Base-by-base conservation (phyloP, 306 rosid species). In the Argentina anserina region DNA sequence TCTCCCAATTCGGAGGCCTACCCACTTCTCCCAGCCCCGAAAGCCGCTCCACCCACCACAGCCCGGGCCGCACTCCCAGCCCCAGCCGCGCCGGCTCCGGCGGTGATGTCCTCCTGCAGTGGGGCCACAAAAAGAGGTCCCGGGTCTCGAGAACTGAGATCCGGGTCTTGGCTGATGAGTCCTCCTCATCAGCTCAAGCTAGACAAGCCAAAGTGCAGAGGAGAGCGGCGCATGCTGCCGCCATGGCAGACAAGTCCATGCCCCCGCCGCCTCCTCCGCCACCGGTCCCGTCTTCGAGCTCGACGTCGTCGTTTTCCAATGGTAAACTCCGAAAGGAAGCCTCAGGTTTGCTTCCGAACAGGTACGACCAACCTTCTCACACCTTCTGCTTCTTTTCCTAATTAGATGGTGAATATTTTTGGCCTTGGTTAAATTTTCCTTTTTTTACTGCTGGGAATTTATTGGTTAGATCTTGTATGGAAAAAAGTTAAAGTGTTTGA, bases 91-190 rank as follows among this genome's bases (percentile, higher is more conserved):
- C 78, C 69, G 72, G 74, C 9, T 72, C 75, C 9, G 87, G 86
- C n/a, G 87, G 86, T 20, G 90, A 89, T 65, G 85, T 80, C 69
- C 46, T 89, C 7, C 50, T 89, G 76, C 89, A 89, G 42, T 89
- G 93, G 93, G 93, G 93, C 1, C 90, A 86, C 15, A 84, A 80
- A 61, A 86, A 86, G 81, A 82, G 86, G 72, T 78, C 90, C 43
- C 83, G 93, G 62, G 85, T 73, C 40, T 84, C 90, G 2, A 82
- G 90, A 75, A 59, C 82, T 20, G 85, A 82, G 81, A 86, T 82
- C 79, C 81, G 84, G 33, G 76, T 75, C 15, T 68, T 65, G 26
- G 76, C 74, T 58, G 87, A 82, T 47, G 93, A 88, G 74, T 81
- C 88, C 18, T 81, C 87, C 6, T 84, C 93, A 40, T 89, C 81